Base-by-base conservation (phyloP, 1,139 yeast species). In the Debaryomycetaceae sp. region DNA sequence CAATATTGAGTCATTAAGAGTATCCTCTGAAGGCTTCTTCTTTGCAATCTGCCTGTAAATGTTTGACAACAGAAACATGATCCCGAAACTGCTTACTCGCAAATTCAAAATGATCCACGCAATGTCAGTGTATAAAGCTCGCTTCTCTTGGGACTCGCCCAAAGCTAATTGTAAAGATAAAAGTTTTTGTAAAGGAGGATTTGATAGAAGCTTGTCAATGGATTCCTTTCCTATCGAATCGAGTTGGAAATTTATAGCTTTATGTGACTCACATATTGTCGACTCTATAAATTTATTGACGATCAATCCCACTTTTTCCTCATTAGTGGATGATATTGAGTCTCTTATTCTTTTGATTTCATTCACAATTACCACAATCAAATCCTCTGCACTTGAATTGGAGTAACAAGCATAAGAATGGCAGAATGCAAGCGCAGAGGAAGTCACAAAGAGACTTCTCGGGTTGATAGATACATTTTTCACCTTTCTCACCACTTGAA, bases 51-150 rank as follows among this genome's bases (percentile, higher is more conserved):
- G 81, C 30, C 81, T 61, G 50, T 74, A 80, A 29, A 81, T 72
- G 22, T 86, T 74, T 37, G 83, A 76, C 39, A 87, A 65, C 41
- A 87, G 80, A 55, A 86, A 79, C 73, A 87, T 84, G 14, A 85
- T 72, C 1, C 91, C 87, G 52, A 87, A 83, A 15, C 88, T 79
- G 8, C 86, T 73, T 45, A 85, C 71, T 43, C 95, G 73, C 38
- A 87, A 62, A 55, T 87, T 85, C 38, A 87, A 67, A 4, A 85
- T 67, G 2, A 80, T 73, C 79, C 87, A 76, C 0, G 94, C 87
- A 38, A 86, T 70, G 33, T 77, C 75, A 47, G 78, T 70, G 16
- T 78, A 69, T 6, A 53, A 69, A 17, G 78, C 65, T 31, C 61
- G 58, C 67, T 81, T 71, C 26, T 67, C 65, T 17, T 60, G 57